Base-by-base conservation (phyloP, 2,329 filamentous ascomycete species). In the Sclerotinia minor region DNA sequence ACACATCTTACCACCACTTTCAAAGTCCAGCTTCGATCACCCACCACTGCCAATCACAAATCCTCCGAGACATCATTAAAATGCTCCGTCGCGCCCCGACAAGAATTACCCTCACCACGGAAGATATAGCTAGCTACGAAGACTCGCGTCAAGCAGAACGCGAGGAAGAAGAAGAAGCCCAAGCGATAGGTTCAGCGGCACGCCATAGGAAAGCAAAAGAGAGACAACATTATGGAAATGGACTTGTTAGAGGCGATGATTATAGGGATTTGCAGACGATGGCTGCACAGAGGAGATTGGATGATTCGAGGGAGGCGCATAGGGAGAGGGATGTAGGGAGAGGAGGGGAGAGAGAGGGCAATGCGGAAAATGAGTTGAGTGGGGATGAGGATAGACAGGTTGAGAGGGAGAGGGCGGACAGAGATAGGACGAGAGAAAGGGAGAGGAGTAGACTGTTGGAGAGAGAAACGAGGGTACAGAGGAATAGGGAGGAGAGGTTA, bases 1-100 rank as follows among this genome's bases (percentile, higher is more conserved):
- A 50, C 41, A 38, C 9, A 38, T 38, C 21, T 35, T 5, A 19
- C 29, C 41, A 35, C 15, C 19, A 24, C 9, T 29, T 8, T 17
- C 7, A 9, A 19, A 8, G n/a, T 5, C 26, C 29, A 54, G 49
- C 32, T 68, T 66, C 59, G 53, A 59, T 21, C 29, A n/a, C 44
- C 17, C 17, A 50, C 19, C 8, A 29, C 3, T 45, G 47, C 53
- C 44, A 44, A 65, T 29, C 35, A 13, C 49, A 24, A 61, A 5
- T 32, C 24, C 41, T 38, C 11, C 41, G 2, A 24, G 17, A 19
- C 17, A 38, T 15, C 0, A n/a, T 38, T 45, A 69, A 50, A n/a
- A 89, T 90, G 87, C 86, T 90, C 72, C 87, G 88, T 73, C 86
- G 89, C 57, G 84, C 86, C 21, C 84, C 89, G 15, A 92, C 90